Evolutionary conservation across 2,329 filamentous ascomycete species (phyloP), one percentile per base, ranked within the genome.

Genomic region (Calonectria montana): DNA sequence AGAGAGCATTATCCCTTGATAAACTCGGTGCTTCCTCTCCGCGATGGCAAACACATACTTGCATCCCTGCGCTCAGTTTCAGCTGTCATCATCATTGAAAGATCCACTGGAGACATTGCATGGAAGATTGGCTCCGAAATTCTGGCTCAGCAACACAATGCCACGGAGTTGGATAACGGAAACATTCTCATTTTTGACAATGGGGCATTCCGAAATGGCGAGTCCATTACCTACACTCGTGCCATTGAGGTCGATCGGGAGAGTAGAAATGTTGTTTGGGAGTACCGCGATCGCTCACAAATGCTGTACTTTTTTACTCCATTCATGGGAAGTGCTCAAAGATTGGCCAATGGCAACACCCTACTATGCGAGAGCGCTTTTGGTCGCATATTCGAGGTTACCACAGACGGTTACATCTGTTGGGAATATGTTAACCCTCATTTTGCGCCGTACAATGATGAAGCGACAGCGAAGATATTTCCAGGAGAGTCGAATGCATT

Each of bases 151-250:
- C 79, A 81, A 39, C 80, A 81, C 70, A 81, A 80, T 13, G 79
- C 79, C 1, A 81, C 75, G 0, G 79, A 81, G 47, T 73, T 81
- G 0, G 75, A 78, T 0, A 81, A 78, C n/a, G 80, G 80, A 10
- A 81, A 80, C 47, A 81, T 81, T 21, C 75, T 81, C 39, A 78
- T 81, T 35, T 81, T 81, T 21, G 79, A 81, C 62, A 78, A 81
- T 13, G 79, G 80, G 13, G 76, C 79, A 0, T 81, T 80, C 15
- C 77, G 80, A 0, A 67, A 73, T 9, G 79, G 79, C 15, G 78
- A 81, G 68, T 81, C 79, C 1, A 77, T 81, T 50, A 80, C 75
- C 0, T 81, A 79, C 27, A 75, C 78, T 2, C 79, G 79, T 0
- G 76, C 74, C 0, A 78, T 81, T 8, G 78, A 81, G 50, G 70